Conservation (phyloP, 164 flowering plant genomes). For the Liriodendron chinense region DNA sequence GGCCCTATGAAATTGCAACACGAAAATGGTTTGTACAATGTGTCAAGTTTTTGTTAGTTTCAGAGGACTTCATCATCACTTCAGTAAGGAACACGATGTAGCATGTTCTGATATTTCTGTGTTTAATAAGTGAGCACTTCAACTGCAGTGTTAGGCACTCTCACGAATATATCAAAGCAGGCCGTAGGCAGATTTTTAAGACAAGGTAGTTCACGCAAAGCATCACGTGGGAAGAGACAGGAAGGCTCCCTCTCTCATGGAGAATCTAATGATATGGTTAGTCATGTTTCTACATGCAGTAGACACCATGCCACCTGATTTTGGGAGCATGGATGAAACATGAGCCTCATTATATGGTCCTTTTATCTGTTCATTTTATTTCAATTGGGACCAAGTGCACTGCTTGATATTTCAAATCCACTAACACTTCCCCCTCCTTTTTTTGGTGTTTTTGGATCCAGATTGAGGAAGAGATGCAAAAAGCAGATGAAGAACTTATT, state of each 20-base stretch:
- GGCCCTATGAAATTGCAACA: slow-evolving; percentile 1
- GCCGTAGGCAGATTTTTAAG: slow-evolving; percentile 35
- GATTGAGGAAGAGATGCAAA: slow-evolving; percentile 21
- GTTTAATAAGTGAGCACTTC: background rate
- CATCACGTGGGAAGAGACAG: slow-evolving; percentile 25
- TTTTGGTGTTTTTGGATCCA: slow-evolving; percentile 13
- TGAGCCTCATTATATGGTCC: background rate
- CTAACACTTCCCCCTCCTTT: background rate
- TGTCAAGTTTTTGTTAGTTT: background rate
- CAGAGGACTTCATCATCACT: background rate
- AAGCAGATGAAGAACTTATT: slow-evolving; percentile 1
- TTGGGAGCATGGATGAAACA: background rate
- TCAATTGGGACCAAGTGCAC: background rate
- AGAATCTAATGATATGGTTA: slow-evolving; percentile 25
- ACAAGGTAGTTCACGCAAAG: slow-evolving; percentile 22
- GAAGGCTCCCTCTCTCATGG: slow-evolving; percentile 17
- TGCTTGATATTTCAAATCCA: background rate
- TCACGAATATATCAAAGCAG: slow-evolving; percentile 34
- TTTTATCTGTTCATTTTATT: background rate
- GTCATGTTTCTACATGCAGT: background rate
- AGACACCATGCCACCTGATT: background rate
- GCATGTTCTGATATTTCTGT: background rate
- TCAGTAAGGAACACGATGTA: background rate
- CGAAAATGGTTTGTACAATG: slow-evolving; percentile 14
- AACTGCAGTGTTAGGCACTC: slow-evolving; percentile 25